A percentile compares a stretch with the other conserved stretches of the same genome.
phyloP scores from a whole-genome alignment of 1,284 basidiomycete genomes.

The Volvariella volvacea region DNA sequence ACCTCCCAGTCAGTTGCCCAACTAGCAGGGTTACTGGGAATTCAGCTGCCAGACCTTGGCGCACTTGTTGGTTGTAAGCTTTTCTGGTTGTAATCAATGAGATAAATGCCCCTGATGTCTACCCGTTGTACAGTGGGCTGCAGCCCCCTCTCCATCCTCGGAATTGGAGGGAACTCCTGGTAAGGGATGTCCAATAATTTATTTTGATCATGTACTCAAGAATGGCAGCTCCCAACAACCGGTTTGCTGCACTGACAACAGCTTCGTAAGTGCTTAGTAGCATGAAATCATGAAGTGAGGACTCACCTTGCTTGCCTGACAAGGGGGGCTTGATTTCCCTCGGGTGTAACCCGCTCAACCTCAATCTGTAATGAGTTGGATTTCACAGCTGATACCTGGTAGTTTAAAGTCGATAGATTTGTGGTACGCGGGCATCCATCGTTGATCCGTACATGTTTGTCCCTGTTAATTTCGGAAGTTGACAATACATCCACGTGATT shows the following conservation, averaged over 20 bases:
- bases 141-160: conserved; percentile 2
- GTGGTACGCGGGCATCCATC: too few relatives aligned
- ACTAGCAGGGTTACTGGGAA: neutral
- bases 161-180: conserved; percentile 2
- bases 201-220: neutral
- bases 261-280: neutral
- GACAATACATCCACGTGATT: too few relatives aligned
- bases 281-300: neutral
- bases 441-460: too few relatives aligned
- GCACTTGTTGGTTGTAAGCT: neutral
- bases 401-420: neutral
- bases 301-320: neutral
- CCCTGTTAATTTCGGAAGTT: too few relatives aligned
- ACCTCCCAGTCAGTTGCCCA: neutral
- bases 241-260: conserved; percentile 5
- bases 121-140: conserved; percentile 2
- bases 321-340: conserved; percentile 1
- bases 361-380: conserved; percentile 1
- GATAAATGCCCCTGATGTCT: too few relatives aligned
- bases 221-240: conserved; percentile 3
- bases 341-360: conserved; percentile 3
- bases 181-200: neutral
- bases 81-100: too few relatives aligned
- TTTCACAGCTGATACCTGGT: too few relatives aligned
- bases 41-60: neutral